Conservation (phyloP, 768 basidiomycete genomes). For the Macrocybe gigantea region DNA sequence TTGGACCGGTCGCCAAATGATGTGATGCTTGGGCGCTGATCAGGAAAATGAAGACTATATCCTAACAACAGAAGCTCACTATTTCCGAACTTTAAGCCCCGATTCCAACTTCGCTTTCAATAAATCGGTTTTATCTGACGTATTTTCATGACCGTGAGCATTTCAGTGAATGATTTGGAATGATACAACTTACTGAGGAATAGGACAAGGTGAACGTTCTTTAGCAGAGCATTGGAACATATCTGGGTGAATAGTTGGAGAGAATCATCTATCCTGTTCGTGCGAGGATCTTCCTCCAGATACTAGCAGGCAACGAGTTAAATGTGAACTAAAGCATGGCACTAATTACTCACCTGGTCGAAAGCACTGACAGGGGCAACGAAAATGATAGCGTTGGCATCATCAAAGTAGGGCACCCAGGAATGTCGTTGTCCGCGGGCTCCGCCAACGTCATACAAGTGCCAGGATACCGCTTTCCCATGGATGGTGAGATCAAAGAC, state of each 20-base stretch:
- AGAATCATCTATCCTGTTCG: slow-evolving; percentile 84
- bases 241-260: slow-evolving; percentile 85
- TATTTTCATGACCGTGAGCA: neutral
- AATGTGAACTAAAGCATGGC: slow-evolving; percentile 4
- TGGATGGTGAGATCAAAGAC: slow-evolving; percentile 78
- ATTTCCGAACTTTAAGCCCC: slow-evolving; percentile 71
- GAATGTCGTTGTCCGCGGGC: slow-evolving; percentile 68
- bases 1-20: slow-evolving; percentile 79
- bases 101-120: slow-evolving; percentile 64
- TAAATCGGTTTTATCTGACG: slow-evolving; percentile 72
- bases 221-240: slow-evolving; percentile 74
- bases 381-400: slow-evolving; percentile 77
- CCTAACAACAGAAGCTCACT: slow-evolving; percentile 41
- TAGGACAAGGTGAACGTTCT: slow-evolving; percentile 56
- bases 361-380: slow-evolving; percentile 77
- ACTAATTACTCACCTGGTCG: slow-evolving; percentile 48
- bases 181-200: slow-evolving; percentile 47
- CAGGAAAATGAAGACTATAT: neutral
- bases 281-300: slow-evolving; percentile 80
- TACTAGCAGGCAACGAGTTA: slow-evolving; percentile 41
- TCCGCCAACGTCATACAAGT: slow-evolving; percentile 68
- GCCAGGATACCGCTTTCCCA: slow-evolving; percentile 71
- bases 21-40: slow-evolving; percentile 49
- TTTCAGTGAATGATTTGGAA: neutral
- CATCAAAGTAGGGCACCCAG: slow-evolving; percentile 76